Base-by-base conservation (phyloP, 2,329 filamentous ascomycete genomes). In the Claviceps pusilla region DNA sequence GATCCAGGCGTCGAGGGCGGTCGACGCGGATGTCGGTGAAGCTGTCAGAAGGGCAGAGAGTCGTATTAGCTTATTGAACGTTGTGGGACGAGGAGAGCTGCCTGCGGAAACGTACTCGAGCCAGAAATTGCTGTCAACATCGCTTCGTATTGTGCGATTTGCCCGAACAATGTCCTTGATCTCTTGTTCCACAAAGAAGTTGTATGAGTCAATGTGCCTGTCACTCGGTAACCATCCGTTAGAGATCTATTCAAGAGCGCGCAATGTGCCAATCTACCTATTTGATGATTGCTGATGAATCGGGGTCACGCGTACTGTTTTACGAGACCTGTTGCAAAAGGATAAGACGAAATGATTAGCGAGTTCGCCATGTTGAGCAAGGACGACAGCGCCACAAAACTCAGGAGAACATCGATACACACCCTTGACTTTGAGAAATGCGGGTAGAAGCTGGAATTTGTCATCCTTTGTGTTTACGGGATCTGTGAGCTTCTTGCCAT, bases 361-460 rank as follows among this genome's bases (percentile, higher is more conserved):
- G 14, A 47, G 24, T 9, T 29, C 14, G 37, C 14, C 37, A 29
- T 31, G 9, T 5, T 12, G 33, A 35, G 47, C 47, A 35, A 19
- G 33, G 33, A n/a, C 4, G 14, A n/a, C 11, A 12, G 14, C 46
- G 7, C 35, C 24, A 19, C 9, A 16, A n/a, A 14, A 10, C 28
- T 19, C 16, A 24, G 14, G 29, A 41, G 55, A 57, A 63, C 71
- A 61, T 61, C 16, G 16, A 14, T 42, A 41, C 51, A 33, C 24
- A 78, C 80, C 90, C 71, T 98, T 98, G 63, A 96, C 90, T 70
- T 96, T 96, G 56, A 98, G 74, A 69, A 98, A 98, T n/a, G 93
- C 93, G 0, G 93, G 94, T 33, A 98, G 73, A 46, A 98, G 76
- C 68, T 97, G 95, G 81, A 91, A 96, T 76, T 98, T 98, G 73